Percentiles rank a stretch among this genome's conserved stretches.
Conservation (phyloP, 2,329 filamentous ascomycete species). For the Zasmidium cellare region DNA sequence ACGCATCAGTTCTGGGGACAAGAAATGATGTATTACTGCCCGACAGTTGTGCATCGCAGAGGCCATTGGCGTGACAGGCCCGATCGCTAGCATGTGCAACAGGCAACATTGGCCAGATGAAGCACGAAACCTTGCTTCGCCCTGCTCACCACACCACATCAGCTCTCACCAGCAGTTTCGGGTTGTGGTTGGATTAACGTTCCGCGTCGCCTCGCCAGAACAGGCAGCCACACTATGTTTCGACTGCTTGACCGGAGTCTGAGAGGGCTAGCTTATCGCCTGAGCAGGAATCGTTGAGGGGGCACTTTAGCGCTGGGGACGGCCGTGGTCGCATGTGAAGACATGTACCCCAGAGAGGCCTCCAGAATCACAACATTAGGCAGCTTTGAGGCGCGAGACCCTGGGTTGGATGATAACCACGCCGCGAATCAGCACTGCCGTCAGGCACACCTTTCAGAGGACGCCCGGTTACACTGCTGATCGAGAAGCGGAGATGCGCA, state of each 20-base stretch:
- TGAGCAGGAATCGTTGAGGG: background rate
- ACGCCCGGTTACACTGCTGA: conserved; percentile 3
- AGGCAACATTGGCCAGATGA: background rate
- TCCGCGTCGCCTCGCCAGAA: background rate
- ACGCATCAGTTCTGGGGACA: background rate
- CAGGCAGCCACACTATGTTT: conserved; percentile 1
- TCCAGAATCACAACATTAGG: background rate
- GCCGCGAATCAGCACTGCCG: conserved; percentile 1
- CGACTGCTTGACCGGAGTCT: background rate
- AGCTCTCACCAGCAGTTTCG: background rate
- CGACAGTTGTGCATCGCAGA: background rate
- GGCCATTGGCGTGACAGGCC: background rate
- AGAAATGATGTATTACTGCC: background rate
- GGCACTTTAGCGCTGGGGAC: background rate
- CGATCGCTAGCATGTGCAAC: background rate
- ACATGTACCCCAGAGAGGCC: background rate
- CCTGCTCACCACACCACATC: background rate
- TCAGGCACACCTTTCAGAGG: conserved; percentile 2
- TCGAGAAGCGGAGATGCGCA: conserved; percentile 3
- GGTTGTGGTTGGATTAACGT: background rate
- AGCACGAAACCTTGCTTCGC: background rate
- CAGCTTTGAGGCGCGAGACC: background rate
- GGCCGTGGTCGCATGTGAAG: conserved; percentile 1
- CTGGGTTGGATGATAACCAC: background rate
- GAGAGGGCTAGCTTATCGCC: conserved; percentile 3